Conservation (phyloP, 208 protist genomes). For the Crithidia acanthocephali region DNA sequence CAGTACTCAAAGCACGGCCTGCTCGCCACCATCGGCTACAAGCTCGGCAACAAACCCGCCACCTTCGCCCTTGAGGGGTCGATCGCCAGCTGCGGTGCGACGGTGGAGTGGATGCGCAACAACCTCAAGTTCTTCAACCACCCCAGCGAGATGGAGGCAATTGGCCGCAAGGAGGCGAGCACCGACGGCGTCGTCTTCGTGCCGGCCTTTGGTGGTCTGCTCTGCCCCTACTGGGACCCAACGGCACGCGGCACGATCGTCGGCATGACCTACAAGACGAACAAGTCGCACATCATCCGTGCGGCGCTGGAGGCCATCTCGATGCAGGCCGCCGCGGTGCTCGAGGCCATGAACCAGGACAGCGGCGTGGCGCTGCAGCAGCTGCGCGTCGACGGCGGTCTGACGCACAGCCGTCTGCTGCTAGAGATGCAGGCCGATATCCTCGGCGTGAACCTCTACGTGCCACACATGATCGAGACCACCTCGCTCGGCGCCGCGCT, state of each 20-base stretch:
- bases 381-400: constrained; percentile 97
- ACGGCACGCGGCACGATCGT: constrained; percentile 94
- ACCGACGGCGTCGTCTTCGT: constrained; percentile 96
- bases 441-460: constrained; percentile 65
- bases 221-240: constrained; percentile 97
- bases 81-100: constrained; percentile 92
- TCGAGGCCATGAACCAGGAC: constrained; percentile 88
- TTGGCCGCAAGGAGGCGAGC: constrained; percentile 54
- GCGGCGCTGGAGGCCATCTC: constrained; percentile 92
- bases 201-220: constrained; percentile 97
- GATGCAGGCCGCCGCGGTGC: constrained; percentile 89
- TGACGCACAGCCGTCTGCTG: constrained; percentile 89
- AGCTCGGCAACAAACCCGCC: constrained; percentile 78
- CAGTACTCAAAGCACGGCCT: constrained; percentile 93
- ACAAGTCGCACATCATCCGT: constrained; percentile 79
- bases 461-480: constrained; percentile 75
- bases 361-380: constrained; percentile 50
- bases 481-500: constrained; percentile 81
- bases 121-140: constrained; percentile 91
- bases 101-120: constrained; percentile 95
- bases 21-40: constrained; percentile 96
- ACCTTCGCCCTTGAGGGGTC: constrained; percentile 91
- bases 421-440: constrained; percentile 97
- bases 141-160: constrained; percentile 64
- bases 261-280: constrained; percentile 94